Base-by-base conservation (phyloP, 768 basidiomycete species). In the Sporobolomyces phaffii region DNA sequence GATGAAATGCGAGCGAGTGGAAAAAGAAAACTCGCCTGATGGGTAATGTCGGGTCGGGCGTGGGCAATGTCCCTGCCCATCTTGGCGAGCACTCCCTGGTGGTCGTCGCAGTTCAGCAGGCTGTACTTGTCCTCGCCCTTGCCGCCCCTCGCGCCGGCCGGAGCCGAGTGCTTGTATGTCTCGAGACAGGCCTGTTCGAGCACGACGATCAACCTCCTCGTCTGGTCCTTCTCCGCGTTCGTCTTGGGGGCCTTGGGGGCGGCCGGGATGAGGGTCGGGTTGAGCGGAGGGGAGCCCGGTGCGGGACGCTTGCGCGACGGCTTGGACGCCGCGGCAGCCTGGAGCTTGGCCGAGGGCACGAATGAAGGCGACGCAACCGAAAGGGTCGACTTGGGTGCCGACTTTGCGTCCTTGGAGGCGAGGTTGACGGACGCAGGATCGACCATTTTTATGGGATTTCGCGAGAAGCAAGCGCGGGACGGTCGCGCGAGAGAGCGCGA, bases 21-120 rank as follows among this genome's bases (percentile, higher is more conserved):
- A 50, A 36, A 54, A 41, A 5, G 24, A 4, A 22, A 31, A 77
- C 83, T 56, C 64, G 91, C 92, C 84, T 97, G 96, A 77, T 99
- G 96, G 0, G 96, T 98, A 75, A 98, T 98, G 79, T 98, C 96
- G 3, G 96, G 96, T 70, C 96, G 82, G n/a, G 96, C 96, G 79
- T 98, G 93, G 20, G 96, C 96, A 68, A 98, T 98, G 79, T 99
- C 96, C 76, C 94, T 84, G 20, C 92, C 91, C 0, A 91, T 96
- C 79, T 96, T 98, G 7, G 96, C 94, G 68, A 99, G 82, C 73
- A 99, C 96, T 61, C 94, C 94, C 77, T 99, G 96, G 68, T 75
- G 96, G 73, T 98, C 96, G 77, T 98, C 96, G 78, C 96, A 98
- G 79, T 99, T 99, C 72, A 99, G 79, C 64, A 99, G 80, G 13